A percentile compares a stretch with the other conserved stretches of the same genome.
Conservation (phyloP, 768 basidiomycete genomes). For the Boletus sp. region DNA sequence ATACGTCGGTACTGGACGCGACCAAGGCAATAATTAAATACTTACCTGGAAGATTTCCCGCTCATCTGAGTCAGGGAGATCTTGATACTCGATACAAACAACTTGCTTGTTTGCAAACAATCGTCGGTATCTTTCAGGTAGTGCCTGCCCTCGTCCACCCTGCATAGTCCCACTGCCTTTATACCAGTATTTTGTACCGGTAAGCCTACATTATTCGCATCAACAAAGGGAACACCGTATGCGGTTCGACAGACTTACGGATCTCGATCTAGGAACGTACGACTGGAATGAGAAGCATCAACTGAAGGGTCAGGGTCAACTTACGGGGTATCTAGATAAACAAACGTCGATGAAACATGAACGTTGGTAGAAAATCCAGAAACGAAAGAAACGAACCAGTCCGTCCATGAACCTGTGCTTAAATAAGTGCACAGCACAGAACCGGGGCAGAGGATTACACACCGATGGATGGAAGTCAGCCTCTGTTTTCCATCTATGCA, state of each 20-base stretch:
- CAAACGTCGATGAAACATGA: constrained; percentile 5
- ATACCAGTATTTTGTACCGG: constrained; percentile 51
- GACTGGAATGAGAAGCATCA: background rate
- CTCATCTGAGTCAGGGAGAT: constrained; percentile 53
- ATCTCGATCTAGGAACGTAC: constrained; percentile 36
- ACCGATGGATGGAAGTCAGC: constrained; percentile 70
- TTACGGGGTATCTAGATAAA: constrained; percentile 52
- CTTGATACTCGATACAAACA: constrained; percentile 75
- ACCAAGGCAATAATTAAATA: background rate
- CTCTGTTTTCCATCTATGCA: constrained; percentile 84
- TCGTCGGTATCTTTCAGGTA: constrained; percentile 55
- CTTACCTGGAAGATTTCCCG: constrained; percentile 71
- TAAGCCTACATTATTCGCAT: constrained; percentile 8
- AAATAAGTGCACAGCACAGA: background rate
- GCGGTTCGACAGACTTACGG: constrained; percentile 36
- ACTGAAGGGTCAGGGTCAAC: constrained; percentile 11
- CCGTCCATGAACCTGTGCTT: constrained; percentile 62
- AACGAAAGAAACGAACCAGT: constrained; percentile 42
- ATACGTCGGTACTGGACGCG: background rate
- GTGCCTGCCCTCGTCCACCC: constrained; percentile 28
- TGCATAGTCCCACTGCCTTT: constrained; percentile 25
- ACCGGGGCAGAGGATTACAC: constrained; percentile 17
- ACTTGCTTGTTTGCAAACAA: constrained; percentile 72
- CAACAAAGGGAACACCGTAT: background rate
- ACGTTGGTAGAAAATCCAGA: background rate